Base-by-base conservation (phyloP, 495 filamentous ascomycete genomes). In the Emericellopsis terricola region DNA sequence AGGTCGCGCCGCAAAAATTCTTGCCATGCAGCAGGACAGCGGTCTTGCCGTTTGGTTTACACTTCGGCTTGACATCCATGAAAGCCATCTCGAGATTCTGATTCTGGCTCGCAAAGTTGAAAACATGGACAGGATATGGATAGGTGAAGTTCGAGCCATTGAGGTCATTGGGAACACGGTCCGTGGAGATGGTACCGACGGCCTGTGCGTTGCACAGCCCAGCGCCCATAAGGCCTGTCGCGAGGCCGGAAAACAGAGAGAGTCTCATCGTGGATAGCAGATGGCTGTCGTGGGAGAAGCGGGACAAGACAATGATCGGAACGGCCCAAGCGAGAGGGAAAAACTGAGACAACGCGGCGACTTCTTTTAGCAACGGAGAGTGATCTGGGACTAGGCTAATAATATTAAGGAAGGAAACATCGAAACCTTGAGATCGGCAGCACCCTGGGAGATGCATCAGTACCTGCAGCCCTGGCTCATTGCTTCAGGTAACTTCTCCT, bases 1-100 rank as follows among this genome's bases (percentile, higher is more conserved):
- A 65, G 2, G 60, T 65, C 1, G 52, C 38, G 19, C 40, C 51
- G 41, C 60, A 65, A 32, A 63, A 65, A 42, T 62, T 63, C 38
- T 57, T 57, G 19, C 60, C 59, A 41, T 65, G 60, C 4, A 65
- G 36, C 21, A 62, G 50, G 20, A 62, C 37, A 13, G 48, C 51
- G 15, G 46, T 49, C 30, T 49, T 48, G 19, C 42, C 38, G 19
- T 44, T 50, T 15, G 34, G 24, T 5, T 15, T 15, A 6, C 30
- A 24, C 1, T 39, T 40, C 1, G 55, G 57, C 2, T 40, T 28
- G 20, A 64, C 35, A 37, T 64, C 60, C 56, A 62, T 61, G 40
- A 55, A 64, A 21, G 56, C 59, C 60, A 61, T 64, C 21, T 57
- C 45, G 3, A 61, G 31, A 0, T 45, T 36, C 32, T 52, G 48